Percentiles rank a stretch among this genome's conserved stretches.
phyloP scores from a whole-genome alignment of 768 basidiomycete genomes.

The Boletus pseudopeckii region DNA sequence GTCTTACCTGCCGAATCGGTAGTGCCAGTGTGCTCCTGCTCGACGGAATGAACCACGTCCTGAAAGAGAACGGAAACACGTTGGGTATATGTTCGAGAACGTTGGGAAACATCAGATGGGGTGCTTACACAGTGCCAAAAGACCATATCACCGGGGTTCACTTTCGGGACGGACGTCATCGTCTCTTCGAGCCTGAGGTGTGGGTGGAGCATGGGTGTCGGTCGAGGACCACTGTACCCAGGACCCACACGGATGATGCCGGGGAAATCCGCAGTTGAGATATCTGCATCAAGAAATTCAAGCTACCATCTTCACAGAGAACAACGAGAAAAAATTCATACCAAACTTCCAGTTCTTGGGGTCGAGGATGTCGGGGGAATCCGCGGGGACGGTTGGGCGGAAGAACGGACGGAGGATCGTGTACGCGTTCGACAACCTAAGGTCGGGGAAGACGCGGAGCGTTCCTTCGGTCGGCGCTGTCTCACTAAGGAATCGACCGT shows the following conservation, averaged over 20 bases:
- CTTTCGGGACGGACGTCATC: conserved; percentile 70
- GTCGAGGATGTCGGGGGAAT: conserved; percentile 42
- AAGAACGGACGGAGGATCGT: conserved; percentile 78
- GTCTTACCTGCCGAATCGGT: conserved; percentile 53
- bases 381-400: conserved; percentile 41
- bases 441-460: conserved; percentile 63
- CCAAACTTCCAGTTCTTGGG: conserved; percentile 56
- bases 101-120: neutral
- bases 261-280: conserved; percentile 49
- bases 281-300: conserved; percentile 33
- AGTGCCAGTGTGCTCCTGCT: conserved; percentile 49
- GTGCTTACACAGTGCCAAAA: conserved; percentile 66
- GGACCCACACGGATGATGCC: conserved; percentile 36
- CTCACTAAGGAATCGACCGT: conserved; percentile 36
- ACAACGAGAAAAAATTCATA: conserved; percentile 12
- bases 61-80: conserved; percentile 20
- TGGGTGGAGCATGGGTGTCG: conserved; percentile 58
- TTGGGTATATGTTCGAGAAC: neutral
- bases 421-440: conserved; percentile 66
- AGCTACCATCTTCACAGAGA: conserved; percentile 20
- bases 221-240: conserved; percentile 40
- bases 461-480: conserved; percentile 71
- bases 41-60: conserved; percentile 48
- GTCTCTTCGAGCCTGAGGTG: conserved; percentile 60
- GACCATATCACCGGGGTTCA: conserved; percentile 73